phyloP scores from a whole-genome alignment of 2,329 filamentous ascomycete species.

The Calonectria henricotiae region DNA sequence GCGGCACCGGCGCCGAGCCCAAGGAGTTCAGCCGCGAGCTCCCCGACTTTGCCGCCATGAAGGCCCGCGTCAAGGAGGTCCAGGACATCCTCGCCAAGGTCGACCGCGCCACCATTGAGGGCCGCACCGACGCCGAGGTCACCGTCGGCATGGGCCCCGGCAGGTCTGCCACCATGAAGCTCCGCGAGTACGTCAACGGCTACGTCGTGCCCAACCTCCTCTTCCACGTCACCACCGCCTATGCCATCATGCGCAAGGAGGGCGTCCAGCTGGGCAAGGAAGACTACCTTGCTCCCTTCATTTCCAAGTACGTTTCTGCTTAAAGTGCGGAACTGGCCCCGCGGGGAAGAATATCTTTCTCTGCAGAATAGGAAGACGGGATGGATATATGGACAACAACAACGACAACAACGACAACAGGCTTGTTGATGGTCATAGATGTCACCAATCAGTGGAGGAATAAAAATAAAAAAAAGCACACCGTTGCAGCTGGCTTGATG shows the following conservation, averaged over 20 bases:
- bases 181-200: slow-evolving; percentile 62
- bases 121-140: slow-evolving; percentile 52
- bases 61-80: slow-evolving; percentile 55
- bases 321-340: not conserved
- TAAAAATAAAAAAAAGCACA: not conserved
- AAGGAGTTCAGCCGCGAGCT: slow-evolving; percentile 51
- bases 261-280: slow-evolving; percentile 76
- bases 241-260: slow-evolving; percentile 74
- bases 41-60: slow-evolving; percentile 57
- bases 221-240: slow-evolving; percentile 75
- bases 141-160: slow-evolving; percentile 54
- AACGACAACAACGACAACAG: too few relatives aligned
- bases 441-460: not conserved
- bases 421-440: not conserved
- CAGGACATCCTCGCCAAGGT: slow-evolving; percentile 55
- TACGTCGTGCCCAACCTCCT: slow-evolving; percentile 74
- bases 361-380: not conserved
- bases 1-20: slow-evolving; percentile 55
- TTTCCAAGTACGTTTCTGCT: slow-evolving; percentile 49
- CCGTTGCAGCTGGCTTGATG: not conserved
- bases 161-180: slow-evolving; percentile 50
- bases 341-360: not conserved
- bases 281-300: slow-evolving; percentile 66
- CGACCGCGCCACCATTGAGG: slow-evolving; percentile 57
- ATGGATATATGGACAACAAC: too few relatives aligned